These are phyloP conservation scores for Backusella macrospora DNA, from an alignment of 192 early-diverging fungal genomes.

Conservation along the genomic window DNA sequence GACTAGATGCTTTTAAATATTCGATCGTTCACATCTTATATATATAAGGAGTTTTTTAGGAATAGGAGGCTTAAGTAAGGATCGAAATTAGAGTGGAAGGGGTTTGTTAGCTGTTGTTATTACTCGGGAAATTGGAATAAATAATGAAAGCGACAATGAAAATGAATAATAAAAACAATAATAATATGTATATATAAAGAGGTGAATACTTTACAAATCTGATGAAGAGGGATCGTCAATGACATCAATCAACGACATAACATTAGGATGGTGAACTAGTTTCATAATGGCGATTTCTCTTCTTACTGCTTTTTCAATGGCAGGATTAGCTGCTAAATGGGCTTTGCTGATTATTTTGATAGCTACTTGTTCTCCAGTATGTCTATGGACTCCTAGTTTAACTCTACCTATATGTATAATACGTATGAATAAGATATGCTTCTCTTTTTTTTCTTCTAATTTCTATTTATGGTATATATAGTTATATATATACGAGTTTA, in stretches of 20 bases:
- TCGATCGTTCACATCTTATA: neutral
- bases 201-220: conserved; percentile 35
- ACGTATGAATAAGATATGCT: neutral
- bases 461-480: conserved; percentile 11
- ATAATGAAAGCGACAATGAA: neutral
- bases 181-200: too few relatives aligned
- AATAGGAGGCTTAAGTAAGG: conserved; percentile 8
- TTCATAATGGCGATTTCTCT: conserved; percentile 61
- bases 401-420: conserved; percentile 45
- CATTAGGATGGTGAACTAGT: conserved; percentile 53
- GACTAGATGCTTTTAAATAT: conserved; percentile 12
- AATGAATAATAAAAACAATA: too few relatives aligned
- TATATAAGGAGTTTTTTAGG: neutral
- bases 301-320: conserved; percentile 51
- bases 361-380: conserved; percentile 53
- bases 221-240: conserved; percentile 38
- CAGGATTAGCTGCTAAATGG: conserved; percentile 49
- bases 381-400: conserved; percentile 48
- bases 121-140: neutral
- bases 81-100: conserved; percentile 3
- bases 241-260: conserved; percentile 54
- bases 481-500: too few relatives aligned
- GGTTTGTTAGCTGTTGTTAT: neutral
- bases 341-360: conserved; percentile 59
- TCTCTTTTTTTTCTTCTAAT: neutral